phyloP scores from a whole-genome alignment of 805 yeast species.

The Zygosaccharomyces siamensis region DNA sequence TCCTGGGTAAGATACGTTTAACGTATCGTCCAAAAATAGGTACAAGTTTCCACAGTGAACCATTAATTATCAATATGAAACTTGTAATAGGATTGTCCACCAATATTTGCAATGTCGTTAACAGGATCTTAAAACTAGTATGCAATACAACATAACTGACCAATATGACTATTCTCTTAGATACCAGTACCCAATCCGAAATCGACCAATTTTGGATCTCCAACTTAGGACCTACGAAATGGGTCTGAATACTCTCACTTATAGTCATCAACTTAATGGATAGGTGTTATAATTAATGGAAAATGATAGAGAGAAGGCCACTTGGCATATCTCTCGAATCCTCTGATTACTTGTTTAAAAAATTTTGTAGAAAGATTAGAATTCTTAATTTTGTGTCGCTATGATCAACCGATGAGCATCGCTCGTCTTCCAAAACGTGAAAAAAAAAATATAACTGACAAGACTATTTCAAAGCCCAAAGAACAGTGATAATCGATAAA shows the following conservation, averaged over 20 bases:
- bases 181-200: conserved; percentile 15
- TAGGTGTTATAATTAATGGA: not conserved
- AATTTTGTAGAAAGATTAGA: not conserved
- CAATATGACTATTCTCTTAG: conserved; percentile 7
- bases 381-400: not conserved
- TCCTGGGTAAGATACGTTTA: conserved; percentile 9
- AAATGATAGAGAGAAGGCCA: too few relatives aligned
- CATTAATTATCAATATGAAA: conserved; percentile 4
- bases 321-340: not conserved
- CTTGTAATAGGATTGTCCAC: conserved; percentile 8
- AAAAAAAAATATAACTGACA: not conserved
- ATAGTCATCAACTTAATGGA: conserved; percentile 6
- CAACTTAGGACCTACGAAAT: conserved; percentile 22
- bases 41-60: conserved; percentile 13
- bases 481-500: not conserved
- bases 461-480: not conserved
- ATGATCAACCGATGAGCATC: not conserved
- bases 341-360: not conserved
- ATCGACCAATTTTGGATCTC: conserved; percentile 12
- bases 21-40: conserved; percentile 21
- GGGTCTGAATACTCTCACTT: conserved; percentile 18
- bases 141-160: conserved; percentile 9
- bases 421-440: not conserved
- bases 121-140: conserved; percentile 2
- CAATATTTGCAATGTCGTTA: not conserved